A percentile compares a stretch with the other conserved stretches of the same genome.
These are phyloP conservation scores for Exophiala alcalophila DNA, from an alignment of 2,329 filamentous ascomycete genomes.

Conservation along the genomic window DNA sequence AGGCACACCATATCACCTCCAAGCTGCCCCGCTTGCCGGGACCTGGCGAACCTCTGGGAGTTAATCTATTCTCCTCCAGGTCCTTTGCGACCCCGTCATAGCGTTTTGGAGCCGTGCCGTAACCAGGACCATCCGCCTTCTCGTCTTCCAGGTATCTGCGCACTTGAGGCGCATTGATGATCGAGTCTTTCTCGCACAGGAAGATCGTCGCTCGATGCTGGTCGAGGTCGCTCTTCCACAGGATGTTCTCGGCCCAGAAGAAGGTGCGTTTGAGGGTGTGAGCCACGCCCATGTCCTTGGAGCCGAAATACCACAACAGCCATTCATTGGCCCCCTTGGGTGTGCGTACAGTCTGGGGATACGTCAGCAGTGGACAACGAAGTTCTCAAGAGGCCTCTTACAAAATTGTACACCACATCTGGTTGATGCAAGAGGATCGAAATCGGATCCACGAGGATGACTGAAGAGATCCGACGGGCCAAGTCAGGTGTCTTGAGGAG, in stretches of 20 bases:
- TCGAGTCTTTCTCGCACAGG: conserved; percentile 20
- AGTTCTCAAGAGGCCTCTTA: conserved; percentile 1
- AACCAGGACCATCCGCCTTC: not conserved
- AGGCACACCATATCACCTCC: conserved; percentile 12
- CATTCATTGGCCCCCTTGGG: conserved; percentile 63
- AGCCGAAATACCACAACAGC: conserved; percentile 68
- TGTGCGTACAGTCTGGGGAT: conserved; percentile 40
- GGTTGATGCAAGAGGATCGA: conserved; percentile 67
- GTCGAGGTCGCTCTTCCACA: conserved; percentile 49
- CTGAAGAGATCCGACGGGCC: conserved; percentile 47
- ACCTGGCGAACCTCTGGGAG: not conserved
- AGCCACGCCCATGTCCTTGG: conserved; percentile 64
- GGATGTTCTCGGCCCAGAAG: conserved; percentile 68
- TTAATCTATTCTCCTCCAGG: not conserved
- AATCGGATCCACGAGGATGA: conserved; percentile 58
- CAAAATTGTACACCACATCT: conserved; percentile 69
- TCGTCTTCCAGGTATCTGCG: conserved; percentile 10
- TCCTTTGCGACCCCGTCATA: not conserved
- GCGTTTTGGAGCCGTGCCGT: not conserved
- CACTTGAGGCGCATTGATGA: conserved; percentile 15
- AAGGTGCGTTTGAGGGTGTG: conserved; percentile 64
- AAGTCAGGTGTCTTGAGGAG: conserved; percentile 54
- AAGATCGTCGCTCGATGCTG: conserved; percentile 16
- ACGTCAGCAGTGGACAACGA: conserved; percentile 7
- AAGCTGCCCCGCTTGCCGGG: conserved; percentile 1